A percentile compares a stretch with the other conserved stretches of the same genome.
These are phyloP conservation scores for Didymella segeticola DNA, from an alignment of 2,329 filamentous ascomycete genomes.

Conservation along the genomic window DNA sequence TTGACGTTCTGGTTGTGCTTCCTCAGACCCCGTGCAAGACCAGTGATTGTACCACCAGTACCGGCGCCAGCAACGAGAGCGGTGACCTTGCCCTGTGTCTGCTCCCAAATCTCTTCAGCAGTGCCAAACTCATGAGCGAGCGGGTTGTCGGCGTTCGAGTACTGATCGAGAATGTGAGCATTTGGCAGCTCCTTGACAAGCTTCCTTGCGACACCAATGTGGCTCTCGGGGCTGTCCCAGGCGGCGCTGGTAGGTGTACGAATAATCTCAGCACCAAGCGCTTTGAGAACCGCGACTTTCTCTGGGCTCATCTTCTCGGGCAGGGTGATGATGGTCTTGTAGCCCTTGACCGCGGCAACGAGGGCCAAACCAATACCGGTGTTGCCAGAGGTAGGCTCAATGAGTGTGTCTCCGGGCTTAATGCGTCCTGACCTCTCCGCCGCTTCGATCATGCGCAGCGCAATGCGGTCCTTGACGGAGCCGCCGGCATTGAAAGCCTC, in stretches of 20 bases:
- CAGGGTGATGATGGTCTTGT: slow-evolving; percentile 97
- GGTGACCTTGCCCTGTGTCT: slow-evolving; percentile 82
- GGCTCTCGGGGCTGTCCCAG: slow-evolving; percentile 91
- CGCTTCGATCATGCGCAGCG: slow-evolving; percentile 95
- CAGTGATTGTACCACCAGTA: slow-evolving; percentile 94
- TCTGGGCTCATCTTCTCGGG: slow-evolving; percentile 99
- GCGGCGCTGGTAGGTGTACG: slow-evolving; percentile 95
- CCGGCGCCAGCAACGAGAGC: slow-evolving; percentile 91
- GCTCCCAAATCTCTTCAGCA: slow-evolving; percentile 93
- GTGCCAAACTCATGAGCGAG: slow-evolving; percentile 92
- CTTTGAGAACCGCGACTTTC: slow-evolving; percentile 93
- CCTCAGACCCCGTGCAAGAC: slow-evolving; percentile 80
- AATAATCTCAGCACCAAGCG: slow-evolving; percentile 95
- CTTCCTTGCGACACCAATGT: slow-evolving; percentile 91
- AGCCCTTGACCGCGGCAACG: slow-evolving; percentile 94
- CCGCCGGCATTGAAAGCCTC: slow-evolving; percentile 95
- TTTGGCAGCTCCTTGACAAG: slow-evolving; percentile 96
- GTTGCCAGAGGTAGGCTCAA: slow-evolving; percentile 97
- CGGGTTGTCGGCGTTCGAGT: slow-evolving; percentile 89
- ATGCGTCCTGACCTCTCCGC: slow-evolving; percentile 91
- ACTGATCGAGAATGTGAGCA: slow-evolving; percentile 96
- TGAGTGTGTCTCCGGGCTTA: slow-evolving; percentile 95
- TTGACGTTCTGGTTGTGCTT: slow-evolving; percentile 88
- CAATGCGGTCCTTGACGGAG: slow-evolving; percentile 94
- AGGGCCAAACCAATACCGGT: slow-evolving; percentile 96